Percentiles rank a stretch among this genome's conserved stretches.
phyloP scores from a whole-genome alignment of 75 land plant species.

The Chamaecyparis obtusa region DNA sequence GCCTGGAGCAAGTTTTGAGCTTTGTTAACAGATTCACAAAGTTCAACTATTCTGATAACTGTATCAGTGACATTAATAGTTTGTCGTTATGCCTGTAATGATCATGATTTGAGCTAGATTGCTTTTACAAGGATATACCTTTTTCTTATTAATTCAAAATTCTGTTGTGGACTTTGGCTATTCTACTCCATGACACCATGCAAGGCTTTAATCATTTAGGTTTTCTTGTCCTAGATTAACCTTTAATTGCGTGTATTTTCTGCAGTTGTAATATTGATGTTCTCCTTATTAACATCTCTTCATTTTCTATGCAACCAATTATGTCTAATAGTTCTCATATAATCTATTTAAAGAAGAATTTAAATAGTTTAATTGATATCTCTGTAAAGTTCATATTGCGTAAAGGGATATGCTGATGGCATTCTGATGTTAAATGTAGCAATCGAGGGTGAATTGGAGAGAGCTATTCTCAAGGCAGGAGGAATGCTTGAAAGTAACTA shows the following conservation, averaged over 20 bases:
- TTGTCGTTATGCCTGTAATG: neutral
- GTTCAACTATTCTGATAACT: neutral
- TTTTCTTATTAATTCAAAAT: neutral
- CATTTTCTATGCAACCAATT: neutral
- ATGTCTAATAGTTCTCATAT: neutral
- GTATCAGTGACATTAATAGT: neutral
- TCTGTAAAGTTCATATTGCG: neutral
- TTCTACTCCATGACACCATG: neutral
- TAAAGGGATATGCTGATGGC: neutral
- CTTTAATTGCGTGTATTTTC: neutral
- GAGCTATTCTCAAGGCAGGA: slow-evolving; percentile 83
- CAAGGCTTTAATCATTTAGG: neutral
- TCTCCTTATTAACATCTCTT: neutral
- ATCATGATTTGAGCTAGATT: neutral
- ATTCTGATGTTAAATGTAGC: slow-evolving; percentile 48
- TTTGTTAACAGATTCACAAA: neutral
- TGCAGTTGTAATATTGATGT: neutral
- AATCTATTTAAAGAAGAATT: neutral
- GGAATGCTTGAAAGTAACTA: slow-evolving; percentile 92
- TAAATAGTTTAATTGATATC: neutral
- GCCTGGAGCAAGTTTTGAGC: neutral
- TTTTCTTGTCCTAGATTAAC: neutral
- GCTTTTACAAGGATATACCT: neutral
- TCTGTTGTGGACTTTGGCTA: neutral
- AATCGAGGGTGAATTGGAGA: slow-evolving; percentile 88